Conservation (phyloP, 179 eudicot genomes). For the Carnegiea gigantea region DNA sequence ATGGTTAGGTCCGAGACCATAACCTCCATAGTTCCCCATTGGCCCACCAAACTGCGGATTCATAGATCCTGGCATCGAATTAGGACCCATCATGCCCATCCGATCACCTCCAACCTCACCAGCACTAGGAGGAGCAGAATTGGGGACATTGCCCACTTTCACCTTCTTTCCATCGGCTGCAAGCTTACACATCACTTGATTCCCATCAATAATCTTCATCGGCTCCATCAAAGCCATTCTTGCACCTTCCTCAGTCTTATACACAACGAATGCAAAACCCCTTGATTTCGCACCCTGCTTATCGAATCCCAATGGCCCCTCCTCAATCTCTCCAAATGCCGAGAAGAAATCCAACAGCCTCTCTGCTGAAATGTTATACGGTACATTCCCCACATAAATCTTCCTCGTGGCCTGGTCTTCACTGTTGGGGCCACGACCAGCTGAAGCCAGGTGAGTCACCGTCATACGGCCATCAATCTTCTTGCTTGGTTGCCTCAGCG, state of each 20-base stretch:
- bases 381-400: conserved; percentile 50
- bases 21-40: conserved; percentile 20
- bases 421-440: conserved; percentile 35
- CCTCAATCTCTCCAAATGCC: conserved; percentile 47
- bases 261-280: conserved; percentile 49
- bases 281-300: conserved; percentile 41
- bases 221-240: conserved; percentile 36
- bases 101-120: conserved; percentile 32
- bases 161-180: conserved; percentile 52
- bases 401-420: conserved; percentile 38
- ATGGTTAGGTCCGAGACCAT: conserved; percentile 15
- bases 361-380: conserved; percentile 41
- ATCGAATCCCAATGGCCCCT: conserved; percentile 52
- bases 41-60: conserved; percentile 28
- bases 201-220: conserved; percentile 41
- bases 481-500: conserved; percentile 39
- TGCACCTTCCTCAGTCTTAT: conserved; percentile 42
- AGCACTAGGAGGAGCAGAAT: conserved; percentile 21
- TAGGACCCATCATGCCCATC: conserved; percentile 23
- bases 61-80: conserved; percentile 14
- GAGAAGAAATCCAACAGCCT: conserved; percentile 35
- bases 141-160: conserved; percentile 23
- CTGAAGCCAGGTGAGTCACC: conserved; percentile 40
- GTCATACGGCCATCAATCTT: conserved; percentile 47
- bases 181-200: conserved; percentile 36